These are phyloP conservation scores for Coniella lustricola DNA, from an alignment of 2,329 filamentous ascomycete genomes.

Conservation along the genomic window DNA sequence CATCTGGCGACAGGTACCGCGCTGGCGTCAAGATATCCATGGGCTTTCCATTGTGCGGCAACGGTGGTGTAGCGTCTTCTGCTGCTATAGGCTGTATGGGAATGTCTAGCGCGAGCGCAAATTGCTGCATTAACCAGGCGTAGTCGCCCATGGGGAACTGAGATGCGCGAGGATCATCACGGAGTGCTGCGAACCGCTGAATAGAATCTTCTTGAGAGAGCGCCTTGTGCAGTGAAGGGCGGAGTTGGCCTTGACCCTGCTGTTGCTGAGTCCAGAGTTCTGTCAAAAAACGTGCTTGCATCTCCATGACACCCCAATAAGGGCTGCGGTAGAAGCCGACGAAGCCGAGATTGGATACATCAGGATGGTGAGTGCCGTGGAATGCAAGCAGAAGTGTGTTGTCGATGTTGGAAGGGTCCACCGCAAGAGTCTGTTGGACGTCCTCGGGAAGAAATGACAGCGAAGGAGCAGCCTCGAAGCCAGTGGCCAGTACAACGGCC, in stretches of 20 bases:
- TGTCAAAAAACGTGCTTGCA: constrained; percentile 68
- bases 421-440: constrained; percentile 49
- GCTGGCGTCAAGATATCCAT: constrained; percentile 52
- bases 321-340: constrained; percentile 79
- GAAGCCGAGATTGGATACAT: constrained; percentile 62
- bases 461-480: constrained; percentile 59
- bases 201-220: constrained; percentile 38
- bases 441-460: constrained; percentile 56
- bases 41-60: constrained; percentile 34
- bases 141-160: constrained; percentile 87
- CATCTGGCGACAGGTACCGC: constrained; percentile 40
- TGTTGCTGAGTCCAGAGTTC: constrained; percentile 45
- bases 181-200: constrained; percentile 41
- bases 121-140: constrained; percentile 65
- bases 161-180: constrained; percentile 43
- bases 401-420: constrained; percentile 45
- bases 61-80: constrained; percentile 27
- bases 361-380: constrained; percentile 55
- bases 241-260: constrained; percentile 17
- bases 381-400: constrained; percentile 62
- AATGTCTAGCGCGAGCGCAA: constrained; percentile 53
- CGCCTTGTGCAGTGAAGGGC: constrained; percentile 30
- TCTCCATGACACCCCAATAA: constrained; percentile 83
- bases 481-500: constrained; percentile 67
- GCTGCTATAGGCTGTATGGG: constrained; percentile 30